Percentiles rank a stretch among this genome's conserved stretches.
phyloP scores from a whole-genome alignment of 768 basidiomycete genomes.

The Mycena latifolia region DNA sequence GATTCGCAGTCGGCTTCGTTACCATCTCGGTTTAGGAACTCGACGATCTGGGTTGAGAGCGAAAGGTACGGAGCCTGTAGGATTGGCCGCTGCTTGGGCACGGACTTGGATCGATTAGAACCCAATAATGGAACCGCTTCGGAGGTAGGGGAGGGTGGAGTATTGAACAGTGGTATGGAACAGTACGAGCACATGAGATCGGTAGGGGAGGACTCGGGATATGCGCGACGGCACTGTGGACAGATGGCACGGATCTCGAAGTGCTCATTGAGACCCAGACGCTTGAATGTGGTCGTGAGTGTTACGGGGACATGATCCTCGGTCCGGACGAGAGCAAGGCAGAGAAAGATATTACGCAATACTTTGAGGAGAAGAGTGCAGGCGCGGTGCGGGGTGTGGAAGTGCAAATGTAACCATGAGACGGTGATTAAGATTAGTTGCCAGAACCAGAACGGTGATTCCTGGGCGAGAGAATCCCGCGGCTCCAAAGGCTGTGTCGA shows the following conservation, averaged over 20 bases:
- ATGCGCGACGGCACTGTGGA: slow-evolving; percentile 2
- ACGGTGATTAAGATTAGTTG: slow-evolving; percentile 1
- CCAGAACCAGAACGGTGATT: slow-evolving; percentile 19
- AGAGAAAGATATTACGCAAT: slow-evolving; percentile 1
- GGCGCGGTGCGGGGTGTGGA: slow-evolving; percentile 6
- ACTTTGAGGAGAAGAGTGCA: neutral
- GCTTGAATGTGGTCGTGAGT: slow-evolving; percentile 10
- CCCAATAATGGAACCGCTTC: neutral
- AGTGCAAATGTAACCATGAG: slow-evolving; percentile 14
- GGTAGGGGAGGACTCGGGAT: neutral
- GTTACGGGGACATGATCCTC: slow-evolving; percentile 4
- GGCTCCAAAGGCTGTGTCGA: neutral
- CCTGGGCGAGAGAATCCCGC: neutral
- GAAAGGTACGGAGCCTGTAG: neutral
- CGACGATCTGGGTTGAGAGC: neutral
- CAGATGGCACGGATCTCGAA: slow-evolving; percentile 10
- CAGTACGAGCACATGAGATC: slow-evolving; percentile 12
- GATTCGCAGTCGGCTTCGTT: slow-evolving; percentile 3
- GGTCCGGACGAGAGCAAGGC: neutral
- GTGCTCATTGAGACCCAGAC: neutral
- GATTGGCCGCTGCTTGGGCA: neutral
- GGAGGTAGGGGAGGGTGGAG: neutral
- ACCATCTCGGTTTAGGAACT: neutral
- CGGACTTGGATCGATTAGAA: neutral
- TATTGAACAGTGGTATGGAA: neutral